These are phyloP conservation scores for Talaromyces amestolkiae DNA, from an alignment of 2,329 filamentous ascomycete genomes.

Conservation along the genomic window DNA sequence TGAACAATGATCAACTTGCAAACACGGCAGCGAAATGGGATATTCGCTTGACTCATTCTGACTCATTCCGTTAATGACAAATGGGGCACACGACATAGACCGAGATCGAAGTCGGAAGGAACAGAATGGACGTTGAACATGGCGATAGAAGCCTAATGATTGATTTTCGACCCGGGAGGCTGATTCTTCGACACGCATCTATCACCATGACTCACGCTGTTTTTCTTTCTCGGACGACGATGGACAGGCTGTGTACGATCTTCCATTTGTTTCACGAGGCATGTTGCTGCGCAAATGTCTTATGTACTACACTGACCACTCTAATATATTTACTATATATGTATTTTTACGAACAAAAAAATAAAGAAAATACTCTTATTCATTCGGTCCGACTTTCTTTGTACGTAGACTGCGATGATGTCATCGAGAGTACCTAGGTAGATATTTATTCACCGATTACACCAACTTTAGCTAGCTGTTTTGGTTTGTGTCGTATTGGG, in stretches of 20 bases:
- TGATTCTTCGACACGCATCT: not conserved
- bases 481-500: not conserved
- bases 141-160: not conserved
- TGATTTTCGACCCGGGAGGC: not conserved
- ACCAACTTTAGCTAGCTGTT: not conserved
- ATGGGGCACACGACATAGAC: not conserved
- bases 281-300: slow-evolving; percentile 3
- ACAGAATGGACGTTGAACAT: not conserved
- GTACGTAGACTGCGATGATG: not conserved
- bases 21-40: not conserved
- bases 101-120: not conserved
- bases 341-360: slow-evolving; percentile 4
- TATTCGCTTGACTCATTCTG: slow-evolving; percentile 1
- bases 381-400: not conserved
- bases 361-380: not conserved
- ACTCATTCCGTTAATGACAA: not conserved
- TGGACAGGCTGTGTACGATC: not conserved
- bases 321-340: not conserved
- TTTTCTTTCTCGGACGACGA: not conserved
- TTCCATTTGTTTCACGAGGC: not conserved
- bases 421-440: not conserved
- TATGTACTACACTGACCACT: slow-evolving; percentile 3
- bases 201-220: not conserved
- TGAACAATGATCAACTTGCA: not conserved
- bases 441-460: not conserved